Percentiles rank a stretch among this genome's conserved stretches.
Conservation (phyloP, 345 rosid genomes). For the Euclidium syriacum region DNA sequence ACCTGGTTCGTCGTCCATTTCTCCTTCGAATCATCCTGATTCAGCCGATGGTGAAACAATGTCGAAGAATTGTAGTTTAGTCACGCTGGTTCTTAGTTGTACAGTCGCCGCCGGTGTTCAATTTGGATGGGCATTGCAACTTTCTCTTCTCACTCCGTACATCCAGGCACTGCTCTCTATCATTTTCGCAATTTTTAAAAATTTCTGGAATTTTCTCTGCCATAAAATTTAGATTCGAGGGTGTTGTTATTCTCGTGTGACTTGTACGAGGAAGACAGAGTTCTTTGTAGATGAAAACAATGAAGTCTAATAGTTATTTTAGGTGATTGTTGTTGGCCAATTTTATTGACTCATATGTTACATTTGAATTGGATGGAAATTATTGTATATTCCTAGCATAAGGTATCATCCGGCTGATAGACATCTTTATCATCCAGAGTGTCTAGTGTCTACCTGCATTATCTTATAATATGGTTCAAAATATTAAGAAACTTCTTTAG, state of each 20-base stretch:
- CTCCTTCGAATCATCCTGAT: slow-evolving; percentile 24
- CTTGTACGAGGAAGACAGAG: not conserved
- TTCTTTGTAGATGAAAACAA: not conserved
- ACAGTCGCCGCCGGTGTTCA: slow-evolving; percentile 95
- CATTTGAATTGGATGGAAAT: not conserved
- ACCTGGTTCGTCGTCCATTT: slow-evolving; percentile 32
- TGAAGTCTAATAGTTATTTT: not conserved
- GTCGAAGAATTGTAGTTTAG: slow-evolving; percentile 46
- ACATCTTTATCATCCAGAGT: not conserved
- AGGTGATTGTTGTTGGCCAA: not conserved
- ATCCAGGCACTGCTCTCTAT: slow-evolving; percentile 53
- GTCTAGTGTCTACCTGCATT: not conserved
- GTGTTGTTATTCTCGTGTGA: not conserved
- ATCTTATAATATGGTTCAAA: not conserved
- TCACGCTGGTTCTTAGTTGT: slow-evolving; percentile 67
- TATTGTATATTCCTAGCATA: not conserved
- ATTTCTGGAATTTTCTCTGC: not conserved
- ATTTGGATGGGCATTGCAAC: slow-evolving; percentile 99
- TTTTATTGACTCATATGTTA: not conserved
- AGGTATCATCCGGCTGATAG: not conserved
- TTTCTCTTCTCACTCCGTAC: slow-evolving; percentile 89
- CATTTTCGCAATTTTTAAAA: not conserved
- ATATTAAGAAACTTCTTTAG: not conserved
- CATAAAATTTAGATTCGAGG: not conserved
- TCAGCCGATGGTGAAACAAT: slow-evolving; percentile 13